These are phyloP conservation scores for Penicillium longicatenatum DNA, from an alignment of 495 filamentous ascomycete genomes.

Conservation along the genomic window DNA sequence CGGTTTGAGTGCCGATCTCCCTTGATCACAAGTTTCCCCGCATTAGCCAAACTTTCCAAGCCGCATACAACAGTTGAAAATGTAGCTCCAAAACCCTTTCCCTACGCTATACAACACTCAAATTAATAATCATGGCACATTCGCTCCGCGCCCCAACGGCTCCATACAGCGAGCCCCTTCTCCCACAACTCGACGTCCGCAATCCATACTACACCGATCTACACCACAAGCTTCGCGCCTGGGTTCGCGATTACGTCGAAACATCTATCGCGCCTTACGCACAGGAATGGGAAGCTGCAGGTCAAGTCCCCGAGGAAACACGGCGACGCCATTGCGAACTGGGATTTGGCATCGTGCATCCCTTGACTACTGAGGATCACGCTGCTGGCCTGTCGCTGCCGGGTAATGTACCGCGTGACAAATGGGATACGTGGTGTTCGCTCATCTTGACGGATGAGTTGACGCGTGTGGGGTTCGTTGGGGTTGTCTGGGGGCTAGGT, in stretches of 20 bases:
- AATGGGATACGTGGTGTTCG: constrained; percentile 54
- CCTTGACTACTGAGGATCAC: constrained; percentile 39
- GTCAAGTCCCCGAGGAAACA: constrained; percentile 43
- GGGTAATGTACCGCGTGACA: constrained; percentile 40
- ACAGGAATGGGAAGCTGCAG: constrained; percentile 51
- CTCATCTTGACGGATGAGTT: constrained; percentile 51
- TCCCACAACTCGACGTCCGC: constrained; percentile 40
- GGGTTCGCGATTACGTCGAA: constrained; percentile 49
- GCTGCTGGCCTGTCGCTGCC: constrained; percentile 37
- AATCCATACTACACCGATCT: constrained; percentile 51
- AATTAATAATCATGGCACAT: constrained; percentile 20
- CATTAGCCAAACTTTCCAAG: not conserved
- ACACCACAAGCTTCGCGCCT: constrained; percentile 47
- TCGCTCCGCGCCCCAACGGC: constrained; percentile 32
- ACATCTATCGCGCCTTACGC: constrained; percentile 45
- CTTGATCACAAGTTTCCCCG: not conserved
- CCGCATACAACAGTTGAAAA: not conserved
- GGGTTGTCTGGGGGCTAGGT: constrained; percentile 52
- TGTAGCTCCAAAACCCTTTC: not conserved
- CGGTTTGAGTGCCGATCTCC: constrained; percentile 4
- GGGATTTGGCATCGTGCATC: constrained; percentile 40
- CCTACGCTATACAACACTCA: not conserved
- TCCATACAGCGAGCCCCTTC: constrained; percentile 44
- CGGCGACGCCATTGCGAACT: constrained; percentile 40
- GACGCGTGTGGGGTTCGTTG: constrained; percentile 44